Percentiles rank a stretch among this genome's conserved stretches.
Evolutionary conservation across 2,329 filamentous ascomycete species (phyloP).

Genomic region (Emericellopsis atlantica): DNA sequence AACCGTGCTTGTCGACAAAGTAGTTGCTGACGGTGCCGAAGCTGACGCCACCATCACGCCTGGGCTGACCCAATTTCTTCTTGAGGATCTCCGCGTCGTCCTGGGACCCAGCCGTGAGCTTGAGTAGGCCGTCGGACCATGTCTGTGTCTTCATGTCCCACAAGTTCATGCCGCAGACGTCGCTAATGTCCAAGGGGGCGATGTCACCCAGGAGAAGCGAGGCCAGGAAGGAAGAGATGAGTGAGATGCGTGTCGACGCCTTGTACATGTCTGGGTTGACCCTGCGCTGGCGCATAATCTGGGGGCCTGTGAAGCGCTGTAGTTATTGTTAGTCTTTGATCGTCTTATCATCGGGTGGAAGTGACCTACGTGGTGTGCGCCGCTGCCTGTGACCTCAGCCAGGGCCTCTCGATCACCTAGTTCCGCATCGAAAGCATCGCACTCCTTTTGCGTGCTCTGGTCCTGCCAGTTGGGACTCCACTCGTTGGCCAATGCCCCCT

Average conservation of each 20-base stretch:
- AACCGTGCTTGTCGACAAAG: constrained; percentile 68
- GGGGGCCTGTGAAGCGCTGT: constrained; percentile 90
- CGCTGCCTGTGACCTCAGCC: constrained; percentile 74
- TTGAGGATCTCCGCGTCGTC: constrained; percentile 51
- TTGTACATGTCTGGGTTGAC: constrained; percentile 73
- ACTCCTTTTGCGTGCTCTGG: constrained; percentile 84
- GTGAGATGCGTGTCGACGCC: constrained; percentile 71
- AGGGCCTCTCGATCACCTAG: constrained; percentile 56
- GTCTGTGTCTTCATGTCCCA: constrained; percentile 71
- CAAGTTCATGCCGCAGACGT: constrained; percentile 93
- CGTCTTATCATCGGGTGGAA: no score
- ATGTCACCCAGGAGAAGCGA: constrained; percentile 77
- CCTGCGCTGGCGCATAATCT: constrained; percentile 79
- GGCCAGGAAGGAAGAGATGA: constrained; percentile 90
- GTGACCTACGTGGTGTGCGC: constrained; percentile 74
- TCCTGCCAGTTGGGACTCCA: constrained; percentile 98
- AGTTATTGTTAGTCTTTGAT: no score
- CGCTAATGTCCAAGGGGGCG: constrained; percentile 84
- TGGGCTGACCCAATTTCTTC: constrained; percentile 68
- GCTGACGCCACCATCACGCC: constrained; percentile 65
- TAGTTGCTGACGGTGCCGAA: constrained; percentile 68
- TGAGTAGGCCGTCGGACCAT: constrained; percentile 66
- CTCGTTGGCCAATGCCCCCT: constrained; percentile 63
- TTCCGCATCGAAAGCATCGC: constrained; percentile 69
- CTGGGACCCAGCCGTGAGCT: constrained; percentile 57